phyloP scores from a whole-genome alignment of 2,329 filamentous ascomycete species.

The Annulohypoxylon truncatum region DNA sequence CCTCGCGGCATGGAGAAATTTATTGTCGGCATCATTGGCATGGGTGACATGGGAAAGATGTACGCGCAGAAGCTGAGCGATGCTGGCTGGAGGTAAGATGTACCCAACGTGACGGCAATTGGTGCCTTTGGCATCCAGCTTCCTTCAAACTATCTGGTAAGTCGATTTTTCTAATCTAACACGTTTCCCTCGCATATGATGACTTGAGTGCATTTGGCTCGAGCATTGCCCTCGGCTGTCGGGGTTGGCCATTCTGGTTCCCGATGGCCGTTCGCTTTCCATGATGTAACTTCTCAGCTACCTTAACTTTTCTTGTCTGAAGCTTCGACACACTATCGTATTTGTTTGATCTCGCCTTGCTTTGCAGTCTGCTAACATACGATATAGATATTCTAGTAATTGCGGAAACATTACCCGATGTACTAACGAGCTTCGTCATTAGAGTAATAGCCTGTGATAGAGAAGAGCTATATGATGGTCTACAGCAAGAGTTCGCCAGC shows the following conservation, averaged over 20 bases:
- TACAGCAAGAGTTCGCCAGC: slow-evolving; percentile 84
- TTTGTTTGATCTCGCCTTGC: slow-evolving; percentile 23
- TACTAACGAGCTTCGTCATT: slow-evolving; percentile 41
- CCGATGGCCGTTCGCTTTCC: slow-evolving; percentile 75
- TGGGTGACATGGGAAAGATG: slow-evolving; percentile 99
- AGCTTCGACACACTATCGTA: slow-evolving; percentile 48
- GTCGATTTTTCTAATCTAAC: slow-evolving; percentile 40
- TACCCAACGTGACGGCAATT: slow-evolving; percentile 19
- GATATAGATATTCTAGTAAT: slow-evolving; percentile 19
- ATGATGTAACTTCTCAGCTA: slow-evolving; percentile 99
- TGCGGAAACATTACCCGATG: background rate
- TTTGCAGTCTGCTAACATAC: slow-evolving; percentile 41
- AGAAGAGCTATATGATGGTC: slow-evolving; percentile 85
- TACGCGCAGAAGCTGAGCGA: slow-evolving; percentile 89
- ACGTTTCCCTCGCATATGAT: slow-evolving; percentile 73
- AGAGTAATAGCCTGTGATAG: slow-evolving; percentile 96
- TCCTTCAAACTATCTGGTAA: slow-evolving; percentile 52
- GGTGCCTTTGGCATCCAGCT: slow-evolving; percentile 33
- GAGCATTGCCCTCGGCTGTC: slow-evolving; percentile 80
- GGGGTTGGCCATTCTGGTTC: slow-evolving; percentile 81
- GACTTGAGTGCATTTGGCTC: slow-evolving; percentile 99
- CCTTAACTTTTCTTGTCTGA: slow-evolving; percentile 92
- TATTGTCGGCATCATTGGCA: slow-evolving; percentile 93
- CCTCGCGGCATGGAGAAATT: slow-evolving; percentile 71
- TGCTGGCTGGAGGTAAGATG: slow-evolving; percentile 93